Base-by-base conservation (phyloP, 139 green algal genomes). In the Asterochloris erici region DNA sequence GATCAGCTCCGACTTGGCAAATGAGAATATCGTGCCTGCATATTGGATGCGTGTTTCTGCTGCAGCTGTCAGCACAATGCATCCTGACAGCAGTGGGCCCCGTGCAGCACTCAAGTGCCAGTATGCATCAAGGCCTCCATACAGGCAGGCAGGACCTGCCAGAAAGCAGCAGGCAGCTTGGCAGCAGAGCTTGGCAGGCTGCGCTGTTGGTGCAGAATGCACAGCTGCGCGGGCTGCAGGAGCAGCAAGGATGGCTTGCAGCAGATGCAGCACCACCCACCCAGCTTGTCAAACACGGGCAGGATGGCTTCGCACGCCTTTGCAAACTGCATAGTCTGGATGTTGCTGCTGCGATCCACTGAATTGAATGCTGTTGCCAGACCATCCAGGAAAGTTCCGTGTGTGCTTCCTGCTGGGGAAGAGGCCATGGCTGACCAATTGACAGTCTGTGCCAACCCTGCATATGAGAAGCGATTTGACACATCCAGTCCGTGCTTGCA, bases 241-340 rank as follows among this genome's bases (percentile, higher is more conserved):
- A 13, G 14, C 77, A 4, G 16, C 19, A 28, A 70, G 14, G 61
- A 17, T 60, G 64, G 16, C n/a, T 9, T 79, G 16, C 28, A 62
- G n/a, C 16, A 47, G 71, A 12, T 54, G 11, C 24, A 9, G 26
- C 38, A 54, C 77, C 38, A 54, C 77, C 63, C 66, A 85, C 87
- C 87, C 21, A 90, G 76, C 38, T 88, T 79, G 61, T 88, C 87
- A 82, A 90, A 90, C 0, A 90, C 82, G 14, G 87, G 87, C 29
- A 88, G 66, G 26, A 87, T 85, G 4, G 60, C 74, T 61, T 88
- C 84, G 24, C 79, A 84, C 11, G 81, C 86, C 12, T 85, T 69
- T 4, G 81, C 79, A 68, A 90, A 88, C 14, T 88, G 84, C 70
- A 84, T 28, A 70, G 79, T 87, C 23, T 29, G 73, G 62, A 86